Evolutionary conservation across 192 early-diverging fungal species (phyloP), one percentile per base, ranked within the genome.

Genomic region (Coemansia sp.): DNA sequence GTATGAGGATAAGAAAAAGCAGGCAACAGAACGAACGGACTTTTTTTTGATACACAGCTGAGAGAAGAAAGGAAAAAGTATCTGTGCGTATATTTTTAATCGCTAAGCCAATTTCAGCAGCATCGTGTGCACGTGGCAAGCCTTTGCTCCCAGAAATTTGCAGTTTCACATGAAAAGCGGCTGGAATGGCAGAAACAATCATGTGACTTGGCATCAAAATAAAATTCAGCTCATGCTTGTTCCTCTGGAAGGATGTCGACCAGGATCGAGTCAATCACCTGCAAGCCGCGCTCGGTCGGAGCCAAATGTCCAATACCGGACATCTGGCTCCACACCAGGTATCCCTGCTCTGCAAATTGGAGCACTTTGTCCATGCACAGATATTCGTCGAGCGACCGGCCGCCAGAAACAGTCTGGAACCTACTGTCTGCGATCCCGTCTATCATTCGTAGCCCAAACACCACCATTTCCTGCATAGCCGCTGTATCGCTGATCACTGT

Each of bases 391-490:
- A 82, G 71, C 37, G 63, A 22, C 60, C 70, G 65, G 0, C 61
- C 71, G 41, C 51, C 61, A 39, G 71, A 71, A 22, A 73, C 45
- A 33, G 4, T 18, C 34, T 28, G 48, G 57, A 84, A 76, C 17
- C 66, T 51, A n/a, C n/a, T 4, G 35, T 79, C 53, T 0, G 67
- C 48, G 32, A 85, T 54, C 34, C 85, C 85, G 14, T 85, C 79
- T 5, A 66, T 48, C 73, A 81, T 85, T 4, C 86, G 77, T 39
- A 87, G 65, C 9, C 86, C 80, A 65, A 87, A 71, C 64, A 87
- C 77, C 0, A 87, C 67, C 20, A 70, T 57, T 65, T 85, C 86
- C 51, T 71, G 73, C 64, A 45, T 72, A 1, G 74, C 72, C 45
- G 76, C 68, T 0, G 18, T 55, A 14, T 28, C 37, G 20, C 41